Evolutionary conservation across 208 protist genomes (phyloP), one percentile per base, ranked within the genome.

Genomic region (Trypanosoma boissoni): DNA sequence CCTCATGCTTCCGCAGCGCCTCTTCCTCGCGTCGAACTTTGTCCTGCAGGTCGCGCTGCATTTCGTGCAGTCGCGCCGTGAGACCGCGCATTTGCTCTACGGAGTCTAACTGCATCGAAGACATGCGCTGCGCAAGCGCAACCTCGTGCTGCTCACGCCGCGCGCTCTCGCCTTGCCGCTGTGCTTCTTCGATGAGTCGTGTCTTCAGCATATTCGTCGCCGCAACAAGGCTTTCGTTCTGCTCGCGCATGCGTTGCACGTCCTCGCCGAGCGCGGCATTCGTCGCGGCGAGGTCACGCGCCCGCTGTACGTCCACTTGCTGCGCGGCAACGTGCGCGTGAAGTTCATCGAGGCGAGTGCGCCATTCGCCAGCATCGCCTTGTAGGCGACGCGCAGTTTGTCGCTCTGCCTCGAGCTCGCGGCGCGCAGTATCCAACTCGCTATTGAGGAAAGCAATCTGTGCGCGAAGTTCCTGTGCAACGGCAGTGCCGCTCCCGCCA

Each of bases 121-220:
- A 76, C 78, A 92, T 89, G 32, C 85, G 77, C 58, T 92, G 88
- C 44, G 83, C 83, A 43, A 95, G 56, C 9, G 88, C 85, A 26
- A 88, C 58, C 58, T 92, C 85, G 42, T 95, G 80, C 51, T 89
- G 83, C 28, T 82, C 71, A 58, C 80, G 71, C 1, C 77, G 80
- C 12, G 56, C 51, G 16, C 54, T 50, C 39, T 88, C 74, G 18
- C 80, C 81, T 58, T 68, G 77, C 23, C 70, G 53, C 24, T 78
- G 71, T 7, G 80, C 75, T 52, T 91, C 78, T 26, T 88, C 85
- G 51, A 92, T 70, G 9, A 92, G 71, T 41, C 75, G 72, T 46
- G 90, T 74, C 73, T 88, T 88, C 18, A 95, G 72, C 39, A 91
- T 64, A 5, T 85, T 76, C 7, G 81, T 75, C 34, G 88, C 88